phyloP scores from a whole-genome alignment of 148 eudicot genomes.

The Amaranthus hypochondriacus region DNA sequence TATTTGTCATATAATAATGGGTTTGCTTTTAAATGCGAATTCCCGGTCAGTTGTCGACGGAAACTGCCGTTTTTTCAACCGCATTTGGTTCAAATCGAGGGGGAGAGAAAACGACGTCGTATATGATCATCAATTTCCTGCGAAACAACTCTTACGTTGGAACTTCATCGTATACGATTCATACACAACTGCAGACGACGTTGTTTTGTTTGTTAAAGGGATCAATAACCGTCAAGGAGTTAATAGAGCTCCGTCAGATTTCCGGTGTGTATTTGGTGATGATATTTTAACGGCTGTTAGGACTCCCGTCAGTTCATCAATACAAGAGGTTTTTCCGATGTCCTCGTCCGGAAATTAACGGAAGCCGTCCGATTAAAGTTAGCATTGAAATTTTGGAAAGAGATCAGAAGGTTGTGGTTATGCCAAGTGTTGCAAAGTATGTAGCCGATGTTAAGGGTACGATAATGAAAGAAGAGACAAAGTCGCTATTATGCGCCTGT shows the following conservation, averaged over 20 bases:
- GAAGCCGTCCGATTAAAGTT: slow-evolving; percentile 24
- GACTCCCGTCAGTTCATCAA: slow-evolving; percentile 43
- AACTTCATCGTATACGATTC: slow-evolving; percentile 51
- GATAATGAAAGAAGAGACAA: slow-evolving; percentile 12
- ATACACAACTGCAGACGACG: slow-evolving; percentile 46
- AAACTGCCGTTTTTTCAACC: slow-evolving; percentile 42
- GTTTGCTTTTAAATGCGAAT: slow-evolving; percentile 34
- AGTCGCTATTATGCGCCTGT: slow-evolving; percentile 52
- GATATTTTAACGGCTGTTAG: slow-evolving; percentile 22
- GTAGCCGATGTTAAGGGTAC: slow-evolving; percentile 31
- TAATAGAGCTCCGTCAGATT: slow-evolving; percentile 36
- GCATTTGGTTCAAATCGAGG: slow-evolving; percentile 6
- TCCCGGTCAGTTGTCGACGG: slow-evolving; percentile 45
- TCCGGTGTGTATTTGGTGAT: slow-evolving; percentile 54
- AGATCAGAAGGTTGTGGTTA: slow-evolving; percentile 16
- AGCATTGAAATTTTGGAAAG: slow-evolving; percentile 34
- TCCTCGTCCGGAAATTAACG: slow-evolving; percentile 30
- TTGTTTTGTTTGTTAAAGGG: slow-evolving; percentile 60
- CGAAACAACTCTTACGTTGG: slow-evolving; percentile 39
- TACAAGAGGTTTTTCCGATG: slow-evolving; percentile 68
- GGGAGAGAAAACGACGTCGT: background rate
- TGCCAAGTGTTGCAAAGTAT: slow-evolving; percentile 54
- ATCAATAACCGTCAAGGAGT: slow-evolving; percentile 51
- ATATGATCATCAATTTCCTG: background rate
- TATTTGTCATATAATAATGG: slow-evolving; percentile 30